Percentiles rank a stretch among this genome's conserved stretches.
Conservation (phyloP, 805 yeast species). For the Barnettozyma vustinii region DNA sequence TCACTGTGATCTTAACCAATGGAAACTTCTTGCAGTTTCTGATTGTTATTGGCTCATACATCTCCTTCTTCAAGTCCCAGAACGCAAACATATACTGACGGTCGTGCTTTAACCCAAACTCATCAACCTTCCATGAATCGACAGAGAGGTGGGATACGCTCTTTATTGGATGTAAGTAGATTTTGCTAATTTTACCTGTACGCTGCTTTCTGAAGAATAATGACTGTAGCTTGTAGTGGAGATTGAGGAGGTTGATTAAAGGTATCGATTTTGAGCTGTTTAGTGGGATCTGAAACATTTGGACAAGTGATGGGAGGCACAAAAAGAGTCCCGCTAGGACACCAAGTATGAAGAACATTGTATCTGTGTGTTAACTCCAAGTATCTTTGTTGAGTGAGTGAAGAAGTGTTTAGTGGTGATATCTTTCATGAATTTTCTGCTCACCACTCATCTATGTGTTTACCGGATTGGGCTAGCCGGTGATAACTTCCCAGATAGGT, state of each 20-base stretch:
- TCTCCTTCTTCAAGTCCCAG: constrained; percentile 14
- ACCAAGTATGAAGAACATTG: neutral
- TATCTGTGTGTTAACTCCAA: too few relatives aligned
- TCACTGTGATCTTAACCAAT: constrained; percentile 11
- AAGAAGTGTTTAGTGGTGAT: too few relatives aligned
- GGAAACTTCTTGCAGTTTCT: constrained; percentile 15
- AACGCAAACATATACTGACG: constrained; percentile 19
- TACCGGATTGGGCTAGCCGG: too few relatives aligned
- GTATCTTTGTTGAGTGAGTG: too few relatives aligned
- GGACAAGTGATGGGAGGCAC: neutral
- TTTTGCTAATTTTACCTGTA: constrained; percentile 9
- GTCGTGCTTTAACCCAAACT: constrained; percentile 20
- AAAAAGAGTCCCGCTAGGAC: neutral
- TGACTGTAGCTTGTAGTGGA: constrained; percentile 12
- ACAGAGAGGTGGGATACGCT: constrained; percentile 12
- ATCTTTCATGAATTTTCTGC: too few relatives aligned
- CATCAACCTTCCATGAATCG: constrained; percentile 17
- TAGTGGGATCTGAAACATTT: neutral
- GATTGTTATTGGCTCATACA: constrained; percentile 14
- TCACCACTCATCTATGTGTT: too few relatives aligned
- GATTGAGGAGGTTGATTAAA: constrained; percentile 7
- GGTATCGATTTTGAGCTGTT: neutral
- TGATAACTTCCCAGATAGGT: neutral
- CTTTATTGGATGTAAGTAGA: constrained; percentile 19
- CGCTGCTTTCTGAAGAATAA: constrained; percentile 5